phyloP scores from a whole-genome alignment of 495 filamentous ascomycete genomes.

The Trichoderma reesei region DNA sequence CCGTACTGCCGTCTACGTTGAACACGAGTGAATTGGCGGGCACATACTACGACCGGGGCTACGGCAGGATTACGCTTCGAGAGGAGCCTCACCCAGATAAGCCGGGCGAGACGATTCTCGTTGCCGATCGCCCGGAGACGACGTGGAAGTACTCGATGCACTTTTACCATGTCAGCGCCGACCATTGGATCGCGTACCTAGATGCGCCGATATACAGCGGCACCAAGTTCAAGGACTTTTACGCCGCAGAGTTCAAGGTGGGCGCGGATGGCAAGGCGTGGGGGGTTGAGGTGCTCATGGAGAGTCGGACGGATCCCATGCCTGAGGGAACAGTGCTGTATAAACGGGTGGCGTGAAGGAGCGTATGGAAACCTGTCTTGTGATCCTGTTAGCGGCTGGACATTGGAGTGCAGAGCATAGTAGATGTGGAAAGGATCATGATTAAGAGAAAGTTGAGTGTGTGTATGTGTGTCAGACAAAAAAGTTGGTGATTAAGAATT shows the following conservation, averaged over 20 bases:
- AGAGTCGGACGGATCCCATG: conserved; percentile 23
- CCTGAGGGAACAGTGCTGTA: conserved; percentile 20
- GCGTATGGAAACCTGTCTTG: neutral
- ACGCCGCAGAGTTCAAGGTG: conserved; percentile 31
- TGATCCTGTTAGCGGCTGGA: neutral
- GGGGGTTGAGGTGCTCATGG: conserved; percentile 24
- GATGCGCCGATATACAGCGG: conserved; percentile 13
- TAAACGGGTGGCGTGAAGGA: conserved; percentile 16
- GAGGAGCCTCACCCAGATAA: neutral
- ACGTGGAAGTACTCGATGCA: conserved; percentile 21
- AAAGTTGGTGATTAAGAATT: conserved; percentile 17
- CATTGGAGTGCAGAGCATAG: neutral
- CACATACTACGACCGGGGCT: conserved; percentile 33
- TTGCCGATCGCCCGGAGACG: conserved; percentile 17
- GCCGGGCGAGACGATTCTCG: conserved; percentile 14
- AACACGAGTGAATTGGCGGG: conserved; percentile 28
- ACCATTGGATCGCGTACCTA: conserved; percentile 24
- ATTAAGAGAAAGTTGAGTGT: neutral
- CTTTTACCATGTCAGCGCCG: conserved; percentile 26
- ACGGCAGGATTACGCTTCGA: conserved; percentile 29
- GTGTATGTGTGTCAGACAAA: conserved; percentile 11
- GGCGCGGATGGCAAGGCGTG: conserved; percentile 24
- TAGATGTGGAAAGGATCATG: neutral
- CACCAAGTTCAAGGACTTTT: conserved; percentile 16
- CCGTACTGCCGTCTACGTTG: conserved; percentile 21